Base-by-base conservation (phyloP, 805 yeast species). In the Teunomyces gatunensis region DNA sequence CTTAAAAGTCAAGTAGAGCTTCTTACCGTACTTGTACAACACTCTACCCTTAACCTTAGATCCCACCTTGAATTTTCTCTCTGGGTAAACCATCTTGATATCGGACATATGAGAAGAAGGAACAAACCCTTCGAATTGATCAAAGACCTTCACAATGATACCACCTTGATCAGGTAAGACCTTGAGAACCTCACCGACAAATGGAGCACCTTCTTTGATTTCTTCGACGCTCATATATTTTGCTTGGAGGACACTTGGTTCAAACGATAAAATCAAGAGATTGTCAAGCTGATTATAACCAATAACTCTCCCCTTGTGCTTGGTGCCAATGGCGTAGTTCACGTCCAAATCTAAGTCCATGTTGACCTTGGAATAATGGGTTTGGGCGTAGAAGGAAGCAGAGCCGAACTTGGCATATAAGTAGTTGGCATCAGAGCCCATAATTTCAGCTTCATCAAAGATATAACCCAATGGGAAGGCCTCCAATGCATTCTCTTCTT, bases 11-110 rank as follows among this genome's bases (percentile, higher is more conserved):
- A 89, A 72, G 33, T 72, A 67, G 39, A 90, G 69, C 42, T 75
- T 79, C 28, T 69, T 60, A 28, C 75, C 78, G 39, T 76, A 68
- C 18, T 79, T 75, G 45, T 68, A 74, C 54, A 89, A 65, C 10
- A 89, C 78, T 68, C 96, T 80, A 52, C 85, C 94, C 57, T 78
- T 86, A 27, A 89, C 88, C 55, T 84, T 86, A 37, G 85, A 73
- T 9, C 97, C 98, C 39, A 84, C 82, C 66, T 87, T 88, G 75
- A 85, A 92, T 59, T 89, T 89, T 73, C 94, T 80, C 68, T 94
- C 98, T 5, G 99, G 99, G 60, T 92, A 85, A 2, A 82, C 81
- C 53, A 92, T 74, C 61, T 83, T 85, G 48, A 87, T 77, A 65
- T 94, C 99, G 55, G 96, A 84, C 65, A 94, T 79, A 58, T 92